Base-by-base conservation (phyloP, 2,329 filamentous ascomycete species). In the Venturia oleaginea region DNA sequence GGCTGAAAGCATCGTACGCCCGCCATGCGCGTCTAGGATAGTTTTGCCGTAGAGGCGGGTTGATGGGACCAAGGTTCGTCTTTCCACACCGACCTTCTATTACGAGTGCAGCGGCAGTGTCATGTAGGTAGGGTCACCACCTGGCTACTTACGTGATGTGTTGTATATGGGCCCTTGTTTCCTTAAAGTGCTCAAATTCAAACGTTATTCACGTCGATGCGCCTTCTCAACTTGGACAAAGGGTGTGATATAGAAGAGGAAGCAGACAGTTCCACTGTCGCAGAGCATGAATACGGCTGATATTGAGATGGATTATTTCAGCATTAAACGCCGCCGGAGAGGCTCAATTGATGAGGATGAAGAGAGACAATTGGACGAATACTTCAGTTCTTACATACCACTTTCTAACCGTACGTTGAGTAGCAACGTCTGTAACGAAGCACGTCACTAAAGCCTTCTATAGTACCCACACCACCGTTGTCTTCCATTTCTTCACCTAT, bases 311-410 rank as follows among this genome's bases (percentile, higher is more conserved):
- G 61, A 62, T 34, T 62, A 62, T 19, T 62, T 62, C 42, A 62
- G 34, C 24, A 34, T 22, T 22, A 51, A 51, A 37, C 38, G 32
- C 24, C 40, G 42, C 17, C 42, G 40, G 17, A 42, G 37, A 42
- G 42, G 19, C 61, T 54, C 40, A 27, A 37, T 54, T 48, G 46
- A 34, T 32, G 27, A 37, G n/a, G 40, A 37, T n/a, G 61, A 62
- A 30, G 62, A 64, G 62, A 48, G 62, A 19, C 73, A 76, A 65
- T 64, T 76, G 67, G 75, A 76, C 59, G 67, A 67, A 64, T 76
- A 76, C 68, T 74, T 77, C 67, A 74, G 72, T 57, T 72, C 67
- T 63, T 77, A 73, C 57, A 72, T 74, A 32, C 75, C 74, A 59
- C 69, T 76, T 48, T 76, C 74, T 38, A 57, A 57, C 27, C 19